Conservation (phyloP, 2,329 filamentous ascomycete species). For the Calonectria henricotiae region DNA sequence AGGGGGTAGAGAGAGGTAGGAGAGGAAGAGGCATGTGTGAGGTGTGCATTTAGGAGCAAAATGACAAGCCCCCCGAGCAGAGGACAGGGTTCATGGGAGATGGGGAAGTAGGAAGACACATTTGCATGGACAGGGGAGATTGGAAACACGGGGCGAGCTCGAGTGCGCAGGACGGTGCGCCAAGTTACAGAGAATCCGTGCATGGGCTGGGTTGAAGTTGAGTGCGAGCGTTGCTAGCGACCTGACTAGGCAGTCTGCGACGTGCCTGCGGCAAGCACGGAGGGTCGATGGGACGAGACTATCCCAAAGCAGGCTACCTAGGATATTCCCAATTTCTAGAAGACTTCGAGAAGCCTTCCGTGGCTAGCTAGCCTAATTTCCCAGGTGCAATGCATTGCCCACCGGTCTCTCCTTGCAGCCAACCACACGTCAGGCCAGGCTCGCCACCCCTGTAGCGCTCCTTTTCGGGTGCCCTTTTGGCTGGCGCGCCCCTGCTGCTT, state of each 20-base stretch:
- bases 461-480: slow-evolving; percentile 23
- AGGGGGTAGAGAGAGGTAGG: not conserved
- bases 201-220: slow-evolving; percentile 1
- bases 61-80: slow-evolving; percentile 13
- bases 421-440: slow-evolving; percentile 48
- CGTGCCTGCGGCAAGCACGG: slow-evolving; percentile 39
- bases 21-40: not conserved
- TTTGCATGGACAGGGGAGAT: slow-evolving; percentile 33
- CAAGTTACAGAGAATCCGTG: slow-evolving; percentile 4
- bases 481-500: slow-evolving; percentile 6
- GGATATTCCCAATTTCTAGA: slow-evolving; percentile 46
- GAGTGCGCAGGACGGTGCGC: slow-evolving; percentile 24
- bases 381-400: slow-evolving; percentile 49
- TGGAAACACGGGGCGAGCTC: slow-evolving; percentile 38
- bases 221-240: slow-evolving; percentile 22
- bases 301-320: not conserved
- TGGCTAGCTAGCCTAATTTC: slow-evolving; percentile 55
- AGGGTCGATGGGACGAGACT: slow-evolving; percentile 22
- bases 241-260: slow-evolving; percentile 16
- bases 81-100: slow-evolving; percentile 26
- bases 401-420: slow-evolving; percentile 49
- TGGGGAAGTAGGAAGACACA: slow-evolving; percentile 27
- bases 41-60: slow-evolving; percentile 22
- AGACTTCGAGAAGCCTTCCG: slow-evolving; percentile 60
- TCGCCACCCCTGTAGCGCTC: slow-evolving; percentile 36